Base-by-base conservation (phyloP, 1,284 basidiomycete species). In the Coniferiporia sulphurascens region DNA sequence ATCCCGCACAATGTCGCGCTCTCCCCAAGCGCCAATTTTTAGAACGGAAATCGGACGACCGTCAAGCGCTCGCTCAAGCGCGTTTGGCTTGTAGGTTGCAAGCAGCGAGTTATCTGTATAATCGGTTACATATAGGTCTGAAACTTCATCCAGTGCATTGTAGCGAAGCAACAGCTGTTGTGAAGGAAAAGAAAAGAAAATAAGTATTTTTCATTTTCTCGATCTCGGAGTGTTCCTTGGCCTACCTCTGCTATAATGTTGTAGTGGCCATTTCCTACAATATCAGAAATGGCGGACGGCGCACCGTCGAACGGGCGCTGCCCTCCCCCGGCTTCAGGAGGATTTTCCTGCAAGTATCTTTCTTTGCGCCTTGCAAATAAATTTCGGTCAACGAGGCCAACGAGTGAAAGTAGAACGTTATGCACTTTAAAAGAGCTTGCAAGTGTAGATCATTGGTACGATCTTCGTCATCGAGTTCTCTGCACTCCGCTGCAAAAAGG, bases 61-160 rank as follows among this genome's bases (percentile, higher is more conserved):
- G 17, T 59, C 60, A 5, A 74, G 69, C 78, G 81, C 79, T 17
- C 44, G 43, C 41, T 55, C 55, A 12, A 58, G 27, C 27, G 50
- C 17, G 4, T 55, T 48, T 19, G 66, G 60, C 45, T 71, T 66
- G 34, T 58, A 62, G 1, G 63, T 61, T 3, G 72, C 66, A 32
- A 86, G 72, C 52, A 79, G 71, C 6, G 73, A 62, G 56, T 84
- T 78, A 5, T 72, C 67, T 1, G 85, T 86, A 66, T 87, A 89
- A 68, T 90, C 87, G 7, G 87, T 88, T 21, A 86, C 80, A 65
- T 79, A 85, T 34, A 86, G 68, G 55, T 67, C 76, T 0, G 73
- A 71, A 49, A 68, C 66, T 21, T 71, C 71, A 27, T 72, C 67
- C 21, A 70, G 65, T 53, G 68, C 71, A 50, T 70, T 59, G 9